A percentile compares a stretch with the other conserved stretches of the same genome.
phyloP scores from a whole-genome alignment of 805 yeast species.

The Blastobotrys parvus region DNA sequence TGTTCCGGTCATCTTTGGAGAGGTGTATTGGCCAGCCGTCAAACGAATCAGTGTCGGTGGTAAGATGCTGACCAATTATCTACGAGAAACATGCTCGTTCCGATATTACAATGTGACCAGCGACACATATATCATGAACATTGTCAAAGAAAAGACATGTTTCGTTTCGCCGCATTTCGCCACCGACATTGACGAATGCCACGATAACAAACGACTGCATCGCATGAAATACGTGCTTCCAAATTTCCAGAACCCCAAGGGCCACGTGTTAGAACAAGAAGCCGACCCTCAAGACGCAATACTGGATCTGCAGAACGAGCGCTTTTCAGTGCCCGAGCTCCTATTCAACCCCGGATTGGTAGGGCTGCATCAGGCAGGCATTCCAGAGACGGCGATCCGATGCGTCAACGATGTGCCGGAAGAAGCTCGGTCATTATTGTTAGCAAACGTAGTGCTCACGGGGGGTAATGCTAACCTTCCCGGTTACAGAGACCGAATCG shows the following conservation, averaged over 20 bases:
- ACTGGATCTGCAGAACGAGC: conserved; percentile 65
- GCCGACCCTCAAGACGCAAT: conserved; percentile 37
- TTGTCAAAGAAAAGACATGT: conserved; percentile 73
- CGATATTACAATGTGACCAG: conserved; percentile 90
- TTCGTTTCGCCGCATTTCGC: conserved; percentile 57
- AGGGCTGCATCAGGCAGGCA: conserved; percentile 70
- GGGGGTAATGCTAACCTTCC: conserved; percentile 78
- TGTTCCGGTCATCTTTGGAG: conserved; percentile 73
- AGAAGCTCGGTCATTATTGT: conserved; percentile 56
- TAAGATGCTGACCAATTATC: conserved; percentile 65
- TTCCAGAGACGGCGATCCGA: conserved; percentile 62
- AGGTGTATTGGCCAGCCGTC: conserved; percentile 68
- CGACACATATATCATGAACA: conserved; percentile 76
- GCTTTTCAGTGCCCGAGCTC: conserved; percentile 82
- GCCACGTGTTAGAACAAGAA: conserved; percentile 44
- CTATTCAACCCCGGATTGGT: conserved; percentile 78
- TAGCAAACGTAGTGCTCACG: conserved; percentile 66
- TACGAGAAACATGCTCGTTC: conserved; percentile 79
- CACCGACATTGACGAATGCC: conserved; percentile 33
- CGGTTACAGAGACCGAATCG: conserved; percentile 55
- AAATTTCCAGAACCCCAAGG: conserved; percentile 75
- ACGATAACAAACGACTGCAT: conserved; percentile 22
- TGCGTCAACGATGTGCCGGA: conserved; percentile 65
- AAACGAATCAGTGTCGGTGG: conserved; percentile 84
- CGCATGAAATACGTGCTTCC: conserved; percentile 64